Evolutionary conservation across 148 eudicot genomes (phyloP).

Genomic region (Vaccinium corymbosum): DNA sequence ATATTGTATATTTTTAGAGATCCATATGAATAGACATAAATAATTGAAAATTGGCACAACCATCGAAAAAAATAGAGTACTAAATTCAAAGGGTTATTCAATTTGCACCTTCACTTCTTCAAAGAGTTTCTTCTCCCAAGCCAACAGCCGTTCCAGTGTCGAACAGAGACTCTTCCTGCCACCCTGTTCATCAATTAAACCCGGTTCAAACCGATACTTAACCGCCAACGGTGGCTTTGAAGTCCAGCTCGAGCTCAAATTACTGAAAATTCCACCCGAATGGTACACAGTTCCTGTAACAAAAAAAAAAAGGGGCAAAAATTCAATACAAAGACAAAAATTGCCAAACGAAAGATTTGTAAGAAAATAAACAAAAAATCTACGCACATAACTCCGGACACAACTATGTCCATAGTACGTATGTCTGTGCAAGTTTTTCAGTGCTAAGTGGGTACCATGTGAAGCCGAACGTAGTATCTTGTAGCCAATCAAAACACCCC

Average conservation of each 20-base stretch:
- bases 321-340: background rate
- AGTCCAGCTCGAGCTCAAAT: constrained; percentile 91
- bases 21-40: too few species aligned
- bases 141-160: constrained; percentile 86
- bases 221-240: constrained; percentile 95
- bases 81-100: background rate
- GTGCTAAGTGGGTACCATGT: too few species aligned
- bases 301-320: constrained; percentile 8
- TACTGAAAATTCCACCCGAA: constrained; percentile 86
- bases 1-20: too few species aligned
- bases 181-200: constrained; percentile 53
- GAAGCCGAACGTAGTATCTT: too few species aligned
- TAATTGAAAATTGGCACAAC: too few species aligned
- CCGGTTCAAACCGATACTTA: constrained; percentile 73
- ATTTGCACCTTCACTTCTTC: constrained; percentile 90
- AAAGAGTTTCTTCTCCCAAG: constrained; percentile 97
- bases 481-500: too few species aligned
- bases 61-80: too few species aligned
- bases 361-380: too few species aligned
- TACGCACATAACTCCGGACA: too few species aligned
- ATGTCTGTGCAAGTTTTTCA: too few species aligned
- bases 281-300: constrained; percentile 89
- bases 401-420: too few species aligned
- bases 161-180: constrained; percentile 85
- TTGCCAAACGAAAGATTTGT: too few species aligned